These are phyloP conservation scores for Gryganskiella cystojenkinii DNA, from an alignment of 192 early-diverging fungal species.

Conservation along the genomic window DNA sequence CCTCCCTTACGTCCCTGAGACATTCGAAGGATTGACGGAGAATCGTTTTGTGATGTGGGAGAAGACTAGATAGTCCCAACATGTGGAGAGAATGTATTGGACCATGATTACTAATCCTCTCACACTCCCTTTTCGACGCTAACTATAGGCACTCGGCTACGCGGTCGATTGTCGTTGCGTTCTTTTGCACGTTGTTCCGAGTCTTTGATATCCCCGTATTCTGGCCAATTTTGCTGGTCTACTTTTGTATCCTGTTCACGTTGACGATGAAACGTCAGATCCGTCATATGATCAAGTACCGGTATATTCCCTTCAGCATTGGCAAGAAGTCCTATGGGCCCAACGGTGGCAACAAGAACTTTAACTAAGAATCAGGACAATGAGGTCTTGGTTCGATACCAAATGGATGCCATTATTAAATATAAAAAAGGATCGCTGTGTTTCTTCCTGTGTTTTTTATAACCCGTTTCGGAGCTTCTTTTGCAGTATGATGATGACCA, in stretches of 20 bases:
- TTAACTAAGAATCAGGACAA: slow-evolving; percentile 6
- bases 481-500: too few relatives aligned
- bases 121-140: neutral
- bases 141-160: slow-evolving; percentile 81
- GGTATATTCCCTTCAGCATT: slow-evolving; percentile 88
- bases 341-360: slow-evolving; percentile 21
- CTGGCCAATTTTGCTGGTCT: slow-evolving; percentile 98
- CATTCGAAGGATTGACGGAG: too few relatives aligned
- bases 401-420: too few relatives aligned
- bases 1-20: too few relatives aligned
- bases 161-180: slow-evolving; percentile 82
- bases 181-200: slow-evolving; percentile 88
- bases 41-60: too few relatives aligned
- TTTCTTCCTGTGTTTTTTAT: too few relatives aligned
- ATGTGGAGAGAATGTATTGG: too few relatives aligned
- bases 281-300: slow-evolving; percentile 97
- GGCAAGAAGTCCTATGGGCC: slow-evolving; percentile 77
- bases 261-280: slow-evolving; percentile 98
- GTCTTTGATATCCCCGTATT: slow-evolving; percentile 97
- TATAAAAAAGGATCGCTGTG: too few relatives aligned
- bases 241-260: slow-evolving; percentile 93
- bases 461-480: too few relatives aligned
- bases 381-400: too few relatives aligned
- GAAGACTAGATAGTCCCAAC: too few relatives aligned
- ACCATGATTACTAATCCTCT: too few relatives aligned